Evolutionary conservation across 352 stramenopile species (phyloP).

Genomic region (Pythium dissimile): DNA sequence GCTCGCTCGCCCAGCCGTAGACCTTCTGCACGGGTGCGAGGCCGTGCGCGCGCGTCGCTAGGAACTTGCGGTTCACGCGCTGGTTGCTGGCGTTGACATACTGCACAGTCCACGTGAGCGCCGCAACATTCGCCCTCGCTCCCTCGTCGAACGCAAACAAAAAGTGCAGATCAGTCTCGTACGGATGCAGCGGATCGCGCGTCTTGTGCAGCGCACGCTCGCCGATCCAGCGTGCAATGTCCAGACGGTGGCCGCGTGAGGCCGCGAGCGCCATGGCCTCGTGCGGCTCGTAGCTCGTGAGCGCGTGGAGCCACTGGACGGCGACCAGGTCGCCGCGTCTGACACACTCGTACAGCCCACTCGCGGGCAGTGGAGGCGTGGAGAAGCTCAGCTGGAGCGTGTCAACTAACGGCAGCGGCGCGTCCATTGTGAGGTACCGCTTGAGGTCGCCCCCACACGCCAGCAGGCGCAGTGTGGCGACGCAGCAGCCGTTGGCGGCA

Average conservation of each 20-base stretch:
- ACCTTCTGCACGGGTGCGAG: constrained; percentile 2
- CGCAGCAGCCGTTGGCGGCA: too few species aligned
- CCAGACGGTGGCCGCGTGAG: constrained; percentile 22
- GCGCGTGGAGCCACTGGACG: constrained; percentile 37
- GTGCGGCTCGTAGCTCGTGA: constrained; percentile 30
- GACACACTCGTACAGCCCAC: constrained; percentile 40
- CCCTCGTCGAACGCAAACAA: neutral
- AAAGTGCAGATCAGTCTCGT: constrained; percentile 5
- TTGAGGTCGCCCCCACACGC: too few species aligned
- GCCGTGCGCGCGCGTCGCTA: neutral
- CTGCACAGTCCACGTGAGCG: constrained; percentile 11
- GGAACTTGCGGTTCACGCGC: constrained; percentile 15
- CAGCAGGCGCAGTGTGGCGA: too few species aligned
- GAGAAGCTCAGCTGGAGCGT: neutral
- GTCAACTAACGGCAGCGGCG: neutral
- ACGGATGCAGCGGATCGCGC: constrained; percentile 1
- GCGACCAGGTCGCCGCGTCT: constrained; percentile 31
- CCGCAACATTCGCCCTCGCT: too few species aligned
- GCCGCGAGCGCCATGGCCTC: constrained; percentile 41
- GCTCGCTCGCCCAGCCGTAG: neutral
- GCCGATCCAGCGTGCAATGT: constrained; percentile 36
- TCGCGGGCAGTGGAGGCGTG: constrained; percentile 20
- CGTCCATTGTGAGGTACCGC: too few species aligned
- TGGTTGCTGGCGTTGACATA: constrained; percentile 5
- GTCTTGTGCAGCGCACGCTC: neutral